Conservation (phyloP, 1,284 basidiomycete genomes). For the Boletus sp. region DNA sequence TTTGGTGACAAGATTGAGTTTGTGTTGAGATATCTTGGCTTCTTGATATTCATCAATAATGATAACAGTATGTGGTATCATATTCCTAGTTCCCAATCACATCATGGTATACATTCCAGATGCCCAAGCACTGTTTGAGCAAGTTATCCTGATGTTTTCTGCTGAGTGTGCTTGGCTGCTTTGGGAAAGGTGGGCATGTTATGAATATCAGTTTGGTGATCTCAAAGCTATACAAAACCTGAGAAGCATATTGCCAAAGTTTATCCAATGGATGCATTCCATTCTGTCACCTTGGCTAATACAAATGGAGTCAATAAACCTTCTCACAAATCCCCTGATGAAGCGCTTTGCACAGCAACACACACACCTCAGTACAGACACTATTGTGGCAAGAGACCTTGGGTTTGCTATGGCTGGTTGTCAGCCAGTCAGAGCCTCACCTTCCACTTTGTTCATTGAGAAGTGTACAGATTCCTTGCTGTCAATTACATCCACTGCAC, state of each 20-base stretch:
- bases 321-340: slow-evolving; percentile 72
- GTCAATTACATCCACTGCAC: slow-evolving; percentile 38
- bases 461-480: slow-evolving; percentile 49
- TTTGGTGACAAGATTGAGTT: slow-evolving; percentile 86
- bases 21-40: slow-evolving; percentile 87
- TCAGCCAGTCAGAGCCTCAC: slow-evolving; percentile 30
- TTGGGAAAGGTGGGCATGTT: slow-evolving; percentile 95
- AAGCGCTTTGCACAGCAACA: slow-evolving; percentile 91
- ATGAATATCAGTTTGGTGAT: slow-evolving; percentile 96
- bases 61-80: slow-evolving; percentile 74
- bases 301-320: not conserved
- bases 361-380: slow-evolving; percentile 85
- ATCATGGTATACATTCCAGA: slow-evolving; percentile 48
- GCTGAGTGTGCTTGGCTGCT: slow-evolving; percentile 80
- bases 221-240: slow-evolving; percentile 86
- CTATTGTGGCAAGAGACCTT: slow-evolving; percentile 86
- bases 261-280: slow-evolving; percentile 72
- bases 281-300: not conserved
- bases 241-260: slow-evolving; percentile 86
- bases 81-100: not conserved
- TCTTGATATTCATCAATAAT: slow-evolving; percentile 94
- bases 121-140: slow-evolving; percentile 94
- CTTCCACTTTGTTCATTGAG: slow-evolving; percentile 36
- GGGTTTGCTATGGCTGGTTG: slow-evolving; percentile 63
- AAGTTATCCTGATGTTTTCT: slow-evolving; percentile 77